phyloP scores from a whole-genome alignment of 169 alveolate genomes.

The Cyclospora cayetanensis region DNA sequence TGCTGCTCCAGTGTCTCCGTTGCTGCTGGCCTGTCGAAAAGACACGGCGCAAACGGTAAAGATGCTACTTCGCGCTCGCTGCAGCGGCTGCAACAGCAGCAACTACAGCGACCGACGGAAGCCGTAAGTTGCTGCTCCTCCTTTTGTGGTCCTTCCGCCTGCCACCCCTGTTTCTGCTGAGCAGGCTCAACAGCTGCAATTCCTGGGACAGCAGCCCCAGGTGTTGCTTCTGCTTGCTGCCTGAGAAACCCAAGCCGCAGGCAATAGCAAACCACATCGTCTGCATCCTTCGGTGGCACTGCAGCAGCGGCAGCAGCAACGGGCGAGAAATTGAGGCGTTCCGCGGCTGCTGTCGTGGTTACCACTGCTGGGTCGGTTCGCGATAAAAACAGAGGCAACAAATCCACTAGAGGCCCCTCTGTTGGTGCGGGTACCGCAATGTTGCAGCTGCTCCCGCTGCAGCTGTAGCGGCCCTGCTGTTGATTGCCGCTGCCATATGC shows the following conservation, averaged over 20 bases:
- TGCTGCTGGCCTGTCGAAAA: conserved; percentile 24
- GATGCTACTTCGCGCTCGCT: neutral
- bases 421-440: conserved; percentile 16
- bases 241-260: conserved; percentile 3
- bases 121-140: neutral
- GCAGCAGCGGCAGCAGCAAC: conserved; percentile 54
- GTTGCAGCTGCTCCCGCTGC: conserved; percentile 67
- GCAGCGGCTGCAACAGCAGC: conserved; percentile 30
- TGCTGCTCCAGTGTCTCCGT: neutral
- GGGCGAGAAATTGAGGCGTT: conserved; percentile 27
- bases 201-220: neutral
- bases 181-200: neutral
- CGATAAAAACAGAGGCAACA: conserved; percentile 18
- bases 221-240: neutral
- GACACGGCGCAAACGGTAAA: conserved; percentile 32
- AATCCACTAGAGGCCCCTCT: conserved; percentile 27
- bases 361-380: conserved; percentile 6
- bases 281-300: conserved; percentile 21
- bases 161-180: conserved; percentile 11
- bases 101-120: neutral
- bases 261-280: conserved; percentile 41
- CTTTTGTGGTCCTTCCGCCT: neutral
- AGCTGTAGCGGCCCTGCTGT: conserved; percentile 41
- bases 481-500: neutral
- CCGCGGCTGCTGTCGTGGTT: conserved; percentile 51